Percentiles rank a stretch among this genome's conserved stretches.
Evolutionary conservation across 108 stramenopile genomes (phyloP).

Genomic region (Pseudonitzschia multiseries): DNA sequence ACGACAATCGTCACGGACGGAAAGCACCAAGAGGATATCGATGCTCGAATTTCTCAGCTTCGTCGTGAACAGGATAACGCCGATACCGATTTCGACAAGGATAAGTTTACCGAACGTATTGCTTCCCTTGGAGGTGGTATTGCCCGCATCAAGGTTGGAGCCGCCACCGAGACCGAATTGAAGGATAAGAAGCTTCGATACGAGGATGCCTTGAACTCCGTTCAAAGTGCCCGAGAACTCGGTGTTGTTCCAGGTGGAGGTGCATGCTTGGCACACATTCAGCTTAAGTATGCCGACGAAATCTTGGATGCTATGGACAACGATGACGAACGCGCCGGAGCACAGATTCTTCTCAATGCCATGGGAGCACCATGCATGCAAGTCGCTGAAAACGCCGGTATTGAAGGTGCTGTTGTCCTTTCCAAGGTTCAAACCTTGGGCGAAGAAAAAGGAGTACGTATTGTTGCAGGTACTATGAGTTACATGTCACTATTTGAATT

Average conservation of each 20-base stretch:
- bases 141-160: slow-evolving; percentile 97
- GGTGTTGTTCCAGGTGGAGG: slow-evolving; percentile 98
- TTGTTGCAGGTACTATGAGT: neutral
- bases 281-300: slow-evolving; percentile 58
- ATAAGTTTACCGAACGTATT: slow-evolving; percentile 93
- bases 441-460: slow-evolving; percentile 78
- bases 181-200: slow-evolving; percentile 99
- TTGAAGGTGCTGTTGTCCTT: slow-evolving; percentile 96
- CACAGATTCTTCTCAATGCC: slow-evolving; percentile 83
- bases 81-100: slow-evolving; percentile 91
- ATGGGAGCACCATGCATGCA: slow-evolving; percentile 87
- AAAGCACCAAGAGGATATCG: slow-evolving; percentile 84
- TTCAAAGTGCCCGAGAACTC: slow-evolving; percentile 87
- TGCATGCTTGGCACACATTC: slow-evolving; percentile 85
- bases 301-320: slow-evolving; percentile 78
- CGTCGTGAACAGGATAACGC: slow-evolving; percentile 80
- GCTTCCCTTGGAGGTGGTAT: slow-evolving; percentile 96
- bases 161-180: slow-evolving; percentile 97
- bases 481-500: neutral
- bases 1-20: slow-evolving; percentile 96
- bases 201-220: slow-evolving; percentile 96
- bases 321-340: slow-evolving; percentile 90
- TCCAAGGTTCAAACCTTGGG: slow-evolving; percentile 83
- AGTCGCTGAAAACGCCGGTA: slow-evolving; percentile 94
- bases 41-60: slow-evolving; percentile 89